phyloP scores from a whole-genome alignment of 345 rosid genomes.

The Dipteronia sinensis region DNA sequence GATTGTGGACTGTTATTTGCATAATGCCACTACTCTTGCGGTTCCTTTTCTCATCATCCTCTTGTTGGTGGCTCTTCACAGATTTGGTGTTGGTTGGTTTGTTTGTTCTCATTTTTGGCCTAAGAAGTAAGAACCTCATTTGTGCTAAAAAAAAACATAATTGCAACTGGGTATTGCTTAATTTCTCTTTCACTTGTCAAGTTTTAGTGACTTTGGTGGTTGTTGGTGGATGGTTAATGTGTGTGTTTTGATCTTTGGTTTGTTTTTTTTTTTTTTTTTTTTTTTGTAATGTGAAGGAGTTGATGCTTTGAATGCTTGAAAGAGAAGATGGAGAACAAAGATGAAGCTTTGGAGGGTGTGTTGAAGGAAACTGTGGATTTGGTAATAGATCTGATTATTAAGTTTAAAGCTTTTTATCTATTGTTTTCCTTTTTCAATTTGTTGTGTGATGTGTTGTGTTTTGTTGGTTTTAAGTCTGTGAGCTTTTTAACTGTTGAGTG shows the following conservation, averaged over 20 bases:
- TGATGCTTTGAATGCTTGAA: conserved; percentile 8
- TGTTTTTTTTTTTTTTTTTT: neutral
- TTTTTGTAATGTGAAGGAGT: conserved; percentile 10
- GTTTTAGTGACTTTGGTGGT: conserved; percentile 6
- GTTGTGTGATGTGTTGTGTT: conserved; percentile 11
- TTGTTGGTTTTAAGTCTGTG: conserved; percentile 19
- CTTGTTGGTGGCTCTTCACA: conserved; percentile 25
- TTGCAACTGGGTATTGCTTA: conserved; percentile 18
- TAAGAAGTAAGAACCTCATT: neutral
- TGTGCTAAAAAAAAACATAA: conserved; percentile 12
- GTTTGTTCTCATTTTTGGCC: conserved; percentile 34
- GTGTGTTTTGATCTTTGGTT: conserved; percentile 5
- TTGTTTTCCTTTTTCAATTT: conserved; percentile 9
- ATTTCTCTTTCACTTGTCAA: conserved; percentile 7
- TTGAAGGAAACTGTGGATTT: conserved; percentile 97
- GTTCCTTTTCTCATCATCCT: conserved; percentile 21
- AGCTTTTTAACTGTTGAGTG: conserved; percentile 17
- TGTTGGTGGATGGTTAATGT: conserved; percentile 11
- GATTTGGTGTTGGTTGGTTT: conserved; percentile 44
- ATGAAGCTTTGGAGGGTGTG: conserved; percentile 88
- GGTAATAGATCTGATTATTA: conserved; percentile 78
- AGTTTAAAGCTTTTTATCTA: conserved; percentile 24
- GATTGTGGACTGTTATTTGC: conserved; percentile 27
- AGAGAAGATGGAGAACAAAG: conserved; percentile 62
- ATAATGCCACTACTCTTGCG: conserved; percentile 32